These are phyloP conservation scores for Bretschneidera sinensis DNA, from an alignment of 345 rosid genomes.

Conservation along the genomic window DNA sequence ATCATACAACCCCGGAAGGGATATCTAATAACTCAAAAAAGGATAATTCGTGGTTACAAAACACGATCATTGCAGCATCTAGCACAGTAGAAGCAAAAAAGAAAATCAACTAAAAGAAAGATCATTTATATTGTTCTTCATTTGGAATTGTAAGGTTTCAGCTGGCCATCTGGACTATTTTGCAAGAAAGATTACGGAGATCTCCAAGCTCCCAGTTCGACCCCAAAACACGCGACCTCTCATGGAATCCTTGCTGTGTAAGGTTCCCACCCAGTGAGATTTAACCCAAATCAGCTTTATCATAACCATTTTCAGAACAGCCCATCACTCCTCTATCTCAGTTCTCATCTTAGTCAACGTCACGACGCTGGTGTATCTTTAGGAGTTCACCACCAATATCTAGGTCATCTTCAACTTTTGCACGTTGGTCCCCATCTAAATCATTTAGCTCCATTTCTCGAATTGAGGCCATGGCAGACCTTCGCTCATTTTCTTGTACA, in stretches of 20 bases:
- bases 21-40: background rate
- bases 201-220: too few relatives aligned
- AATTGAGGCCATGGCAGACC: slow-evolving; percentile 7
- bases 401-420: slow-evolving; percentile 40
- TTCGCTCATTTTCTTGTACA: slow-evolving; percentile 21
- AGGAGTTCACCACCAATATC: slow-evolving; percentile 43
- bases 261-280: too few relatives aligned
- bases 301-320: background rate
- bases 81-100: too few relatives aligned
- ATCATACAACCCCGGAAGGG: background rate
- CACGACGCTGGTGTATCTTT: slow-evolving; percentile 42
- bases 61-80: background rate
- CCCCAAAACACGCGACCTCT: background rate
- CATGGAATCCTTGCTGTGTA: background rate
- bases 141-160: too few relatives aligned
- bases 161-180: too few relatives aligned
- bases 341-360: slow-evolving; percentile 15
- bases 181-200: too few relatives aligned
- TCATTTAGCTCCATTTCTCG: slow-evolving; percentile 10
- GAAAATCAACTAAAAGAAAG: background rate
- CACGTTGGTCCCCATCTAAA: slow-evolving; percentile 18
- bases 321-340: background rate
- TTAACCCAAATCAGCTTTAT: background rate
- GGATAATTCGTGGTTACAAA: background rate
- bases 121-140: too few relatives aligned